A percentile compares a stretch with the other conserved stretches of the same genome.
phyloP scores from a whole-genome alignment of 2,329 filamentous ascomycete genomes.

The Clonostachys solani region DNA sequence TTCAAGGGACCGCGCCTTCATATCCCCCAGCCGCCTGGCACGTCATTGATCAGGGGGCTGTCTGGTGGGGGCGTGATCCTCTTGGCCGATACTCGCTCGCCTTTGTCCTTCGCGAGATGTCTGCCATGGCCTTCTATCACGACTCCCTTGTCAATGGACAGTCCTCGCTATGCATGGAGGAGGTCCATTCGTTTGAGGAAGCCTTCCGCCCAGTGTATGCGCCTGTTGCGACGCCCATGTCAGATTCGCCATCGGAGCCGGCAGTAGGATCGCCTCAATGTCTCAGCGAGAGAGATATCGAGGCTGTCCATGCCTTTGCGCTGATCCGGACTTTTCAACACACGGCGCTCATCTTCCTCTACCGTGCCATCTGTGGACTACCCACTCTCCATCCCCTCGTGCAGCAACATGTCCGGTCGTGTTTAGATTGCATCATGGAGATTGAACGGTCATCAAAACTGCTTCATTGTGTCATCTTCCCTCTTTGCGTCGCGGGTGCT shows the following conservation, averaged over 20 bases:
- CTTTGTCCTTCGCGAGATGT: constrained; percentile 23
- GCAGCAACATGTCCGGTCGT: constrained; percentile 28
- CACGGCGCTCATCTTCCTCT: constrained; percentile 34
- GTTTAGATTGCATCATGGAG: constrained; percentile 28
- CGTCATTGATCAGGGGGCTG: constrained; percentile 27
- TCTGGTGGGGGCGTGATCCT: constrained; percentile 35
- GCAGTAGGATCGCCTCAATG: neutral
- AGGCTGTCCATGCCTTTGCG: constrained; percentile 24
- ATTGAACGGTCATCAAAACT: constrained; percentile 26
- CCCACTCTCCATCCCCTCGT: constrained; percentile 29
- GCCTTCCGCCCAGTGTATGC: constrained; percentile 9
- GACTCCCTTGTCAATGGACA: constrained; percentile 8
- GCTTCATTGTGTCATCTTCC: constrained; percentile 31
- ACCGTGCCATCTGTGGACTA: constrained; percentile 33
- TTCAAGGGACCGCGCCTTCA: constrained; percentile 28
- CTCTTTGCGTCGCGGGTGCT: constrained; percentile 27
- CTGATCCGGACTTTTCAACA: constrained; percentile 33
- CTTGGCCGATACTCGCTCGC: constrained; percentile 25
- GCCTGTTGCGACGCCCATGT: neutral
- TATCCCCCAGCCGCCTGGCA: constrained; percentile 30
- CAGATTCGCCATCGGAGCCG: neutral
- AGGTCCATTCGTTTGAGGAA: constrained; percentile 18
- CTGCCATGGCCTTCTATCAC: constrained; percentile 19
- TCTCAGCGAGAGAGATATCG: constrained; percentile 5
- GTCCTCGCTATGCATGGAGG: constrained; percentile 16